Percentiles rank a stretch among this genome's conserved stretches.
These are phyloP conservation scores for Macrolepiota fuliginosa DNA, from an alignment of 768 basidiomycete species.

Conservation along the genomic window DNA sequence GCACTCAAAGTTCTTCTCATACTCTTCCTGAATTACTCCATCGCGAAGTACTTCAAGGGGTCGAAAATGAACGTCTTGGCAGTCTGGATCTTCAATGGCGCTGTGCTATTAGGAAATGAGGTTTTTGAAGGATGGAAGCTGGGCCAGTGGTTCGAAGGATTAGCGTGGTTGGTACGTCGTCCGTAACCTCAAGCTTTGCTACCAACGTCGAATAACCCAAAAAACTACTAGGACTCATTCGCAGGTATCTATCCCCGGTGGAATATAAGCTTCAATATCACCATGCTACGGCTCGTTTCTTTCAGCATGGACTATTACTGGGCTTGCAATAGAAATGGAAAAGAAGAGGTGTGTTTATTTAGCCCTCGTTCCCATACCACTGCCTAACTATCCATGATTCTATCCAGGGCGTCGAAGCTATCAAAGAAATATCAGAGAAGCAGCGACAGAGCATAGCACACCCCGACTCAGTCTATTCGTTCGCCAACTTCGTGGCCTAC, in stretches of 20 bases:
- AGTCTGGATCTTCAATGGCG: conserved; percentile 79
- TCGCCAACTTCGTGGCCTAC: conserved; percentile 77
- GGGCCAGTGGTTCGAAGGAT: conserved; percentile 46
- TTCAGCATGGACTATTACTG: conserved; percentile 94
- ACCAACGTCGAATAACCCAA: background rate
- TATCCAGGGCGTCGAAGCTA: conserved; percentile 3
- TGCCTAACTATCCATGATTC: background rate
- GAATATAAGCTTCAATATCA: conserved; percentile 94
- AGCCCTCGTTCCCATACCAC: background rate
- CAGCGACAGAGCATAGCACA: conserved; percentile 59
- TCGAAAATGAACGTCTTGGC: conserved; percentile 46
- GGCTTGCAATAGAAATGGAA: conserved; percentile 49
- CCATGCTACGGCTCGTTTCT: conserved; percentile 89
- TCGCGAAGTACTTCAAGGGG: conserved; percentile 46
- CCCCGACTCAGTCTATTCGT: conserved; percentile 57
- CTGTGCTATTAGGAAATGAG: conserved; percentile 77
- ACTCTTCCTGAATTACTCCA: conserved; percentile 63
- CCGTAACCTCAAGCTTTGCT: background rate
- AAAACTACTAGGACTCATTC: conserved; percentile 51
- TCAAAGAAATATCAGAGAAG: conserved; percentile 44
- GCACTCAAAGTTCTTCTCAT: conserved; percentile 75
- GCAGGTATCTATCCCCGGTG: conserved; percentile 86
- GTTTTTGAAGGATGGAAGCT: conserved; percentile 71
- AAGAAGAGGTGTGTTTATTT: background rate
- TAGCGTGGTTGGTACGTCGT: conserved; percentile 62